phyloP scores from a whole-genome alignment of 805 yeast genomes.

The Kregervanrija delftensis region DNA sequence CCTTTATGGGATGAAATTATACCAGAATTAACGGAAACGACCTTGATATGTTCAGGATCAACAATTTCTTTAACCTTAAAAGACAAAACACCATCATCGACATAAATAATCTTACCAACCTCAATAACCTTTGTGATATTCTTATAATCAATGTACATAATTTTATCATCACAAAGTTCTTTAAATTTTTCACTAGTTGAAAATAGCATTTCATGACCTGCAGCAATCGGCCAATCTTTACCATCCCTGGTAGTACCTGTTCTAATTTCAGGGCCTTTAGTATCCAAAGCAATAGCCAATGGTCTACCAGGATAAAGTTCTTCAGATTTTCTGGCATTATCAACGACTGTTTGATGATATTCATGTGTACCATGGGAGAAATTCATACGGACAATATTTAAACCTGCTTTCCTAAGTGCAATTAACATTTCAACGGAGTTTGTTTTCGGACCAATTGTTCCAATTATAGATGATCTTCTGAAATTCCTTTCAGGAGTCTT shows the following conservation, averaged over 20 bases:
- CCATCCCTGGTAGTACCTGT: constrained; percentile 88
- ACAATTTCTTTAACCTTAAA: constrained; percentile 84
- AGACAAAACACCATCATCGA: constrained; percentile 96
- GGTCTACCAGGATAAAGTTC: constrained; percentile 91
- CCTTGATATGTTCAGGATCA: constrained; percentile 78
- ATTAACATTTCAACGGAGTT: constrained; percentile 80
- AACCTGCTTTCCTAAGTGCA: constrained; percentile 91
- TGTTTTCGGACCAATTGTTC: constrained; percentile 98
- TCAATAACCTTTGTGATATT: constrained; percentile 93
- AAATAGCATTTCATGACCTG: constrained; percentile 88
- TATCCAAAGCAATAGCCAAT: constrained; percentile 95
- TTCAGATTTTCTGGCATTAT: constrained; percentile 93
- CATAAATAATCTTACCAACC: constrained; percentile 83
- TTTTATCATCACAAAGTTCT: constrained; percentile 62
- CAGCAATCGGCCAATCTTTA: constrained; percentile 72
- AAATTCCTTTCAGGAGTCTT: constrained; percentile 69
- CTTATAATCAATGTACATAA: constrained; percentile 89
- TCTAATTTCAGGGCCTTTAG: constrained; percentile 99
- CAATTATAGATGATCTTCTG: constrained; percentile 95
- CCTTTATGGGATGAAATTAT: constrained; percentile 97
- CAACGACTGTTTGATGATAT: constrained; percentile 94
- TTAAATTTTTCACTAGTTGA: constrained; percentile 82
- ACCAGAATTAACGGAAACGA: constrained; percentile 88
- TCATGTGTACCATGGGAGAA: constrained; percentile 98
- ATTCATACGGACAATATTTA: constrained; percentile 98